Percentiles rank a stretch among this genome's conserved stretches.
Conservation (phyloP, 2,329 filamentous ascomycete genomes). For the Penicillium sclerotiorum region DNA sequence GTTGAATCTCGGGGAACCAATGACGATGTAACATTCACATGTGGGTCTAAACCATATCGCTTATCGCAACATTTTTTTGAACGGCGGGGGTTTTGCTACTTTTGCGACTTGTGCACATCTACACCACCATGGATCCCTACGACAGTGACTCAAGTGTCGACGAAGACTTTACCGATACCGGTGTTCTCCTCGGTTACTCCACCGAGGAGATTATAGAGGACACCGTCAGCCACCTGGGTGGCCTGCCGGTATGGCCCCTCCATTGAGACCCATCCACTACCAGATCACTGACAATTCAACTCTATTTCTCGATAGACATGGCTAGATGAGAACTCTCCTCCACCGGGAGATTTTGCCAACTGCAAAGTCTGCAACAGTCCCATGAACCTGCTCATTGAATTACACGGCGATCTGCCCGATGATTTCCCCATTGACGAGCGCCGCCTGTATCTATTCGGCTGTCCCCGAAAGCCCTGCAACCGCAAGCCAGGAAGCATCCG, state of each 20-base stretch:
- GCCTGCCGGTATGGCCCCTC: constrained; percentile 67
- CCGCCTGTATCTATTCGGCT: constrained; percentile 83
- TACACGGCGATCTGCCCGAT: constrained; percentile 87
- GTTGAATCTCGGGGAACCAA: constrained; percentile 6
- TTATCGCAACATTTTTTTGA: constrained; percentile 29
- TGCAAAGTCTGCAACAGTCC: constrained; percentile 85
- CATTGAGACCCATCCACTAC: neutral
- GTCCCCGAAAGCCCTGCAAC: constrained; percentile 75
- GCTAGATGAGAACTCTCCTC: constrained; percentile 71
- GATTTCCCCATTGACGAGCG: constrained; percentile 85
- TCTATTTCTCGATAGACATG: constrained; percentile 65
- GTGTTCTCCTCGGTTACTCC: constrained; percentile 87
- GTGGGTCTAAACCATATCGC: constrained; percentile 10
- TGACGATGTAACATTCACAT: constrained; percentile 10
- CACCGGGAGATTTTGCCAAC: constrained; percentile 75
- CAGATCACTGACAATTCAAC: constrained; percentile 17
- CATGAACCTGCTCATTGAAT: constrained; percentile 83
- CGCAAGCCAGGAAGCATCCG: constrained; percentile 81
- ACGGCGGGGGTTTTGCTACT: constrained; percentile 15
- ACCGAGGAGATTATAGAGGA: constrained; percentile 79
- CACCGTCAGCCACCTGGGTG: constrained; percentile 83
- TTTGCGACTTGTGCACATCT: constrained; percentile 9
- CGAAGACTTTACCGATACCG: constrained; percentile 64
- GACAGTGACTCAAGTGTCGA: constrained; percentile 79
- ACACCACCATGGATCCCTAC: constrained; percentile 67